These are phyloP conservation scores for Xylaria arbuscula DNA, from an alignment of 2,329 filamentous ascomycete genomes.

Conservation along the genomic window DNA sequence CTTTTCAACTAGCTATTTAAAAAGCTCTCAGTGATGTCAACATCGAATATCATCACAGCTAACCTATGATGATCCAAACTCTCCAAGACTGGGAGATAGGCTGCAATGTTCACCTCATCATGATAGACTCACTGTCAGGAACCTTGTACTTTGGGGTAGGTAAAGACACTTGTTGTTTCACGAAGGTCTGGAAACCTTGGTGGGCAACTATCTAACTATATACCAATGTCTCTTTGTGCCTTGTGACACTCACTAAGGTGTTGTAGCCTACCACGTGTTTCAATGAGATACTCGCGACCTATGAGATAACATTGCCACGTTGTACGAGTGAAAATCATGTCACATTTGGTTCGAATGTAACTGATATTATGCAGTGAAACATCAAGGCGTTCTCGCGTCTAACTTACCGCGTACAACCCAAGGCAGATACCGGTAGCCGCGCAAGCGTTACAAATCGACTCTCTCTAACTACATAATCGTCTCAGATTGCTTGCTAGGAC, in stretches of 20 bases:
- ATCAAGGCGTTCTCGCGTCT: conserved; percentile 4
- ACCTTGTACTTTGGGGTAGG: too few relatives aligned
- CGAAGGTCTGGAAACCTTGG: too few relatives aligned
- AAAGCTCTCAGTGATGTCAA: background rate
- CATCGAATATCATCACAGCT: background rate
- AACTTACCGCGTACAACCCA: background rate
- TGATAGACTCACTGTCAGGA: too few relatives aligned
- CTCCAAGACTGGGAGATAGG: background rate
- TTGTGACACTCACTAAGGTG: too few relatives aligned
- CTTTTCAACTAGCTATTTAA: background rate
- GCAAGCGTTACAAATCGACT: background rate
- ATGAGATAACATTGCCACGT: background rate
- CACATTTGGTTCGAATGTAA: background rate
- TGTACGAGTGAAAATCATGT: background rate
- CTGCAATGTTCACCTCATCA: background rate
- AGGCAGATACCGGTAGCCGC: conserved; percentile 14
- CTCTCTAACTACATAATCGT: background rate
- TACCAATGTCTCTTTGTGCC: too few relatives aligned
- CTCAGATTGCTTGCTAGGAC: background rate
- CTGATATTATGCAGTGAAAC: background rate
- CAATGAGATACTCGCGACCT: background rate
- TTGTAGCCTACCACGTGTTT: background rate
- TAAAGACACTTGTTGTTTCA: too few relatives aligned
- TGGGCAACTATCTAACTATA: too few relatives aligned
- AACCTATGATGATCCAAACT: background rate